Evolutionary conservation across 495 filamentous ascomycete genomes (phyloP), one percentile per base, ranked within the genome.

Genomic region (Aspergillus asperescens): DNA sequence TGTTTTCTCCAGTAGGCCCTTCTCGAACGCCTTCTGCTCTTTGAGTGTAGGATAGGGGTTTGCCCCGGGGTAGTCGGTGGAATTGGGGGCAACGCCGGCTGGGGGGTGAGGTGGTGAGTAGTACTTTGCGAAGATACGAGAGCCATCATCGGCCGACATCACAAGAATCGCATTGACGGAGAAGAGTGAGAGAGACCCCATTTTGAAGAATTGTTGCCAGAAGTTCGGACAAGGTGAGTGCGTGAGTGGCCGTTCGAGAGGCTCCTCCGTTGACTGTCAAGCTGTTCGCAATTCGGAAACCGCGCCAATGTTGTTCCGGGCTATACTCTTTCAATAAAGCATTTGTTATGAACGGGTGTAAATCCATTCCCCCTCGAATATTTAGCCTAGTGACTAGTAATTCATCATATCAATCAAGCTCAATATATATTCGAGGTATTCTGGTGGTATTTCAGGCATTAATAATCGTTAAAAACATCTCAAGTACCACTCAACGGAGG

Each of bases 21-120:
- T 96, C 70, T 98, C 93, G 65, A 98, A 98, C 5, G 87, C 80
- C 61, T 89, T 93, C 69, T 98, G 93, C 53, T 92, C 84, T 68
- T 95, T 95, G 29, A 94, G 66, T 32, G 88, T 88, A 18, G 90
- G 83, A 73, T 96, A 97, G 35, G 94, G 89, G 64, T 88, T 88
- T 54, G 78, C 73, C 57, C 81, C 81, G 19, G 81, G 81, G 67
- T 77, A 78, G 59, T 80, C 71, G 55, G 75, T 78, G 12, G 76
- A 69, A 59, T 70, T 69, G 37, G 77, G 62, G 24, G 73, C 68
- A 47, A 69, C 62, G 55, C 76, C 77, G 25, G 81, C 72, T 38
- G 81, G 81, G 57, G 84, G 77, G 71, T 96, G 93, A 44, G 90
- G 92, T 43, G 89, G 79, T 52, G 78, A 86, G 80, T 93, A 98